phyloP scores from a whole-genome alignment of 2,329 filamentous ascomycete species.

The Eutypella sp. region DNA sequence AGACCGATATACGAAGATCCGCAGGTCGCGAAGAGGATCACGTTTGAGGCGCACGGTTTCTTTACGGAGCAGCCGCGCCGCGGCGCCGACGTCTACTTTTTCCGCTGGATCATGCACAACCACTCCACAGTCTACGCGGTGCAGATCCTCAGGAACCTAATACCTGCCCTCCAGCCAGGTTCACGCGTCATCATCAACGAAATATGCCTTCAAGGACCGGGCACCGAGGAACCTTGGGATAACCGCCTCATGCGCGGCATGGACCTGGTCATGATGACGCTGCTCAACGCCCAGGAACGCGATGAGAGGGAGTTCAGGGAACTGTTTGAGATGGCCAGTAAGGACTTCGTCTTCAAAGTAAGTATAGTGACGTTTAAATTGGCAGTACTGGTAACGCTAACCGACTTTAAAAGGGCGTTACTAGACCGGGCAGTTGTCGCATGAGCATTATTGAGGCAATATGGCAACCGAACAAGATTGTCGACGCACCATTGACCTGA shows the following conservation, averaged over 20 bases:
- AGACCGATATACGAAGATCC: constrained; percentile 34
- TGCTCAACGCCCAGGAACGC: constrained; percentile 49
- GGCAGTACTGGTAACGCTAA: neutral
- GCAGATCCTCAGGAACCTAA: constrained; percentile 29
- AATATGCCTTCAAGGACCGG: constrained; percentile 37
- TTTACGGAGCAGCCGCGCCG: constrained; percentile 36
- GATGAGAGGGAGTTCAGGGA: constrained; percentile 39
- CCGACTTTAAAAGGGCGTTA: constrained; percentile 31
- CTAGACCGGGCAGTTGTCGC: constrained; percentile 34
- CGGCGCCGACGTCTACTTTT: constrained; percentile 38
- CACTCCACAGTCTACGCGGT: constrained; percentile 37
- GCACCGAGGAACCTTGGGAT: constrained; percentile 37
- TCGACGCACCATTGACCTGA: no score
- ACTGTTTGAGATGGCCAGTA: constrained; percentile 38
- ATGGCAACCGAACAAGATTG: constrained; percentile 30
- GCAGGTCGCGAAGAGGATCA: constrained; percentile 12
- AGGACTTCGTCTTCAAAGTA: constrained; percentile 39
- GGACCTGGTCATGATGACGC: constrained; percentile 47
- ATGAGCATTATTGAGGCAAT: constrained; percentile 47
- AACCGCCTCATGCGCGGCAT: constrained; percentile 44
- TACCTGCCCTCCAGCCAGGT: constrained; percentile 36
- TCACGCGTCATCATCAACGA: constrained; percentile 28
- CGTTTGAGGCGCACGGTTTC: constrained; percentile 36
- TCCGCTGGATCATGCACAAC: constrained; percentile 44
- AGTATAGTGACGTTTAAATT: constrained; percentile 4